Conservation (phyloP, 257 asterid genomes). For the Solanum corneliomulleri region DNA sequence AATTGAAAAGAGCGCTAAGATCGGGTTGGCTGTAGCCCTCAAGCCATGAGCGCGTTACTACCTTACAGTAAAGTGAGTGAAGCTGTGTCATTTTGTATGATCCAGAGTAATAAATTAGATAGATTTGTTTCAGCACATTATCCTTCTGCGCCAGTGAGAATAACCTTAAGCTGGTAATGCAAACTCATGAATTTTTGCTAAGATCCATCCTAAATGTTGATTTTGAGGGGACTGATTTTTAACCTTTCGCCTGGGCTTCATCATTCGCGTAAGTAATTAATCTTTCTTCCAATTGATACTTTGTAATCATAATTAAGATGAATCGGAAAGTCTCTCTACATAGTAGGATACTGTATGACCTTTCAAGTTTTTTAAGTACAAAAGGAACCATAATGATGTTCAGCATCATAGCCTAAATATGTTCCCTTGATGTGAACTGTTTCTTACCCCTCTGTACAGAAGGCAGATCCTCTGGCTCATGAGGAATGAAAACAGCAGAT, state of each 20-base stretch:
- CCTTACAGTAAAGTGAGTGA: not conserved
- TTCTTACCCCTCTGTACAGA: constrained; percentile 5
- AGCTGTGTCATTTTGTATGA: not conserved
- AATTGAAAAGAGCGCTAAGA: constrained; percentile 81
- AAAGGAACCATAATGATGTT: not conserved
- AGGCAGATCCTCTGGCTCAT: constrained; percentile 3
- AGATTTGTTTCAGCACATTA: not conserved
- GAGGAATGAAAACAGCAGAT: constrained; percentile 15
- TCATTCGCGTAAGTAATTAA: not conserved
- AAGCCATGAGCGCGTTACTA: constrained; percentile 45
- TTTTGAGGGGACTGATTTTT: not conserved
- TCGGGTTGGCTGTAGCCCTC: constrained; percentile 83
- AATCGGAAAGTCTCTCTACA: too few relatives aligned
- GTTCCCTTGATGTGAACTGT: constrained; percentile 5
- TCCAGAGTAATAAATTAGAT: constrained; percentile 24
- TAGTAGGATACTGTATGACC: too few relatives aligned
- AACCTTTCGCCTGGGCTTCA: not conserved
- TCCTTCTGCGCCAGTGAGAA: not conserved
- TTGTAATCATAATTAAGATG: too few relatives aligned
- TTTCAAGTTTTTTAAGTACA: too few relatives aligned
- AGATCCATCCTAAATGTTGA: not conserved
- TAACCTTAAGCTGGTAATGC: not conserved
- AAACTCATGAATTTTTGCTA: not conserved
- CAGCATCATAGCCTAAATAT: not conserved
- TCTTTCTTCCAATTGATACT: not conserved